A percentile compares a stretch with the other conserved stretches of the same genome.
Evolutionary conservation across 202 grass and related monocot genomes (phyloP).

Genomic region (Carex arenaria): DNA sequence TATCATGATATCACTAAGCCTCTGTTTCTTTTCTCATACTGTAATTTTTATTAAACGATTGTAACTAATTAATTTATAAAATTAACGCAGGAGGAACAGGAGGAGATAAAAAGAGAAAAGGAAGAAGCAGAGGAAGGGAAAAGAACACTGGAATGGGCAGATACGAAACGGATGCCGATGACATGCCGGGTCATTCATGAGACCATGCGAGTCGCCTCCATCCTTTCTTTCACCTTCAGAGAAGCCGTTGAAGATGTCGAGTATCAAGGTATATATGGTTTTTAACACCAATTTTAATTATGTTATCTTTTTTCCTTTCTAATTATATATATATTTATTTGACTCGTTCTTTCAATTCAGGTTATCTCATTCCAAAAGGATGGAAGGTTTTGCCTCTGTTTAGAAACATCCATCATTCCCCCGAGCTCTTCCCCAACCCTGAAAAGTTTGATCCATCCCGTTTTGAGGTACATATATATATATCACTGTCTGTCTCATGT

Average conservation of each 20-base stretch:
- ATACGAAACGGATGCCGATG: constrained; percentile 64
- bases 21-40: not conserved
- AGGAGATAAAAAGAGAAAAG: constrained; percentile 59
- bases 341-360: constrained; percentile 49
- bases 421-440: constrained; percentile 70
- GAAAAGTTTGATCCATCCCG: constrained; percentile 95
- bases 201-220: constrained; percentile 97
- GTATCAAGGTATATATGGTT: constrained; percentile 51
- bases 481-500: not conserved
- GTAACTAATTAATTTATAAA: not conserved
- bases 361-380: constrained; percentile 97
- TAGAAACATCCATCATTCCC: constrained; percentile 93
- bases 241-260: constrained; percentile 97
- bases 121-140: constrained; percentile 17
- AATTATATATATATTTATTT: constrained; percentile 17
- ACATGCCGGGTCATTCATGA: constrained; percentile 89
- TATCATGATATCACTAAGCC: not conserved
- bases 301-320: not conserved
- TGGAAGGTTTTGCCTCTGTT: constrained; percentile 98
- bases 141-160: constrained; percentile 53
- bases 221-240: constrained; percentile 97
- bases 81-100: constrained; percentile 65
- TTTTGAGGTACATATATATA: constrained; percentile 54
- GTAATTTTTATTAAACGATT: too few relatives aligned
- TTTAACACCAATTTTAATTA: not conserved